Base-by-base conservation (phyloP, 1,139 yeast species). In the Suzukiozyma palmioleophila region DNA sequence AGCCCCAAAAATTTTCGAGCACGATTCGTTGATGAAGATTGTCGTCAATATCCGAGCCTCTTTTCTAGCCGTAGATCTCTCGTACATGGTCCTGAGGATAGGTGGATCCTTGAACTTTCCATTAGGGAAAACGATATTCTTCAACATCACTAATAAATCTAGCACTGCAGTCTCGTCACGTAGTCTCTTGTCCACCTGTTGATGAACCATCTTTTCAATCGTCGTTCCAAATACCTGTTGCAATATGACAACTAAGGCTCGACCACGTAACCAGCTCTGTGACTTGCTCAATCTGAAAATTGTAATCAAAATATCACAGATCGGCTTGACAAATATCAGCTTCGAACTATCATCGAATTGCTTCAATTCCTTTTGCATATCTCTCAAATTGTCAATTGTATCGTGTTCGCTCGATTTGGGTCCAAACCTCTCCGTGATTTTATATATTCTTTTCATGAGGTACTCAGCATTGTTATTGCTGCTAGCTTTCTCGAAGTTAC, bases 201-300 rank as follows among this genome's bases (percentile, higher is more conserved):
- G 57, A 71, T 71, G 48, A 8, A 83, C 73, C 45, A 82, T 82
- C 53, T 79, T 81, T 54, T 90, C 97, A 41, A 89, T 82, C 0
- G 97, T 84, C 2, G 95, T 87, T 0, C 97, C 97, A 39, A 90
- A 73, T 1, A 90, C 59, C 57, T 88, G 96, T 57, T 89, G 97
- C 33, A 89, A 66, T 3, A 90, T 79, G 3, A 88, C 81, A 31
- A 89, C 73, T 3, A 88, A 69, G 0, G 97, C 96, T 37, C 90
- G 69, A 0, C 96, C 97, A 40, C 95, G 66, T 1, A 89, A 62
- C 96, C 96, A 88, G 37, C 77, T 75, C 39, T 78, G 80, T 2
- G 85, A 71, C 32, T 73, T 75, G 40, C 81, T 79, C 22, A 87
- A 63, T 16, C 86, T 79, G 60, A 90, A 90, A 0, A 88, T 56